Evolutionary conservation across 192 early-diverging fungal species (phyloP), one percentile per base, ranked within the genome.

Genomic region (Linnemannia elongata): DNA sequence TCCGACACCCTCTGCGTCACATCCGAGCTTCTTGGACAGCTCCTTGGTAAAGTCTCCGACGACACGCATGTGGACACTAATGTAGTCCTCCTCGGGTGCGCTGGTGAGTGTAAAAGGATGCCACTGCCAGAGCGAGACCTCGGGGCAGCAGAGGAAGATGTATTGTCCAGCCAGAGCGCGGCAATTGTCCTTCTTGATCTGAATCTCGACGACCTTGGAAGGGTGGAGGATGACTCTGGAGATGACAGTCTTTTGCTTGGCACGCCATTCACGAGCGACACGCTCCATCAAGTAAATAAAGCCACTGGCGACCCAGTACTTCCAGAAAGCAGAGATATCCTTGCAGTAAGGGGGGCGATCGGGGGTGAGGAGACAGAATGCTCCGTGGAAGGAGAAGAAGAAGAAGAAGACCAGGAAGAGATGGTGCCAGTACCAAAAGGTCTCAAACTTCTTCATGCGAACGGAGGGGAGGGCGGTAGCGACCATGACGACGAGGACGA

Each of bases 391-490:
- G 74, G 95, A 94, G 57, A 96, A 90, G 45, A 92, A 81, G 30
- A 91, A 86, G 88, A 94, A 93, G 82, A 92, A 96, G 13, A 92
- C 82, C 47, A 96, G 78, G 78, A 93, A 94, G 22, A 96, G 89
- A 79, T 97, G 95, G 88, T 97, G 96, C 69, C 91, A 90, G 83
- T 92, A 95, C 91, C 95, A 96, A 85, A 97, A 96, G 71, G 91
- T 55, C 89, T 97, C 95, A 88, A 95, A 96, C 39, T 94, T 76
- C 57, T 83, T 83, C 55, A 88, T 88, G 52, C 94, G 90, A 55
- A 94, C 88, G 22, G 89, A 89, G 27, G 85, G 87, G 73, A 92
- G 89, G 6, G 96, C 91, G 2, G 93, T 91, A 39, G 80, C 82
- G 49, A 92, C 87, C 71, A 96, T 95, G 72, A 93, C 68, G 36